Conservation (phyloP, 371 early-diverging fungal species). For the Parasitella parasitica region DNA sequence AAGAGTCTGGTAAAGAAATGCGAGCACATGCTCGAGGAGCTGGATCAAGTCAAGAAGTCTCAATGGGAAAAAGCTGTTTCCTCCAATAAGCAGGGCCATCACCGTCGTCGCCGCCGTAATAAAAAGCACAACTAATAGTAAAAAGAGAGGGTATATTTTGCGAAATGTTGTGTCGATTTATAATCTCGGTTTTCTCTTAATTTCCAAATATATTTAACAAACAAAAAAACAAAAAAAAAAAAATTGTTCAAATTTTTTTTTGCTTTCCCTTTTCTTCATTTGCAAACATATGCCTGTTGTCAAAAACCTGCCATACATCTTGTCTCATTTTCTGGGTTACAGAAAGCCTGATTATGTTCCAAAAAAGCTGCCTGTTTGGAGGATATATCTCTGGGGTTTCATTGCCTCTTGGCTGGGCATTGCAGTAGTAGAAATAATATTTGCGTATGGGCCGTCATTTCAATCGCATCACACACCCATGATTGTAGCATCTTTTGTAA, state of each 20-base stretch:
- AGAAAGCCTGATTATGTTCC: slow-evolving; percentile 5
- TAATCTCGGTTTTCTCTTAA: neutral
- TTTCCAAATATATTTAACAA: neutral
- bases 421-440: slow-evolving; percentile 33
- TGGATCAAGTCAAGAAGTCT: slow-evolving; percentile 40
- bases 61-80: slow-evolving; percentile 34
- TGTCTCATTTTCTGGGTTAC: slow-evolving; percentile 27
- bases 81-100: neutral
- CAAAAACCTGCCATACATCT: slow-evolving; percentile 13
- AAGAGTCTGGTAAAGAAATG: slow-evolving; percentile 32
- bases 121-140: neutral
- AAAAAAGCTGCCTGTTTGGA: slow-evolving; percentile 30
- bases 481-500: slow-evolving; percentile 53
- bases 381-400: slow-evolving; percentile 42
- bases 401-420: slow-evolving; percentile 51
- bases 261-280: neutral
- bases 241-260: neutral
- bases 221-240: neutral
- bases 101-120: neutral
- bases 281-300: neutral
- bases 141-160: neutral
- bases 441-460: slow-evolving; percentile 27
- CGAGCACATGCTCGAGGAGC: slow-evolving; percentile 26
- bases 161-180: too few species aligned
- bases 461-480: slow-evolving; percentile 32